phyloP scores from a whole-genome alignment of 768 basidiomycete genomes.

The Phlegmacium glaucopus region DNA sequence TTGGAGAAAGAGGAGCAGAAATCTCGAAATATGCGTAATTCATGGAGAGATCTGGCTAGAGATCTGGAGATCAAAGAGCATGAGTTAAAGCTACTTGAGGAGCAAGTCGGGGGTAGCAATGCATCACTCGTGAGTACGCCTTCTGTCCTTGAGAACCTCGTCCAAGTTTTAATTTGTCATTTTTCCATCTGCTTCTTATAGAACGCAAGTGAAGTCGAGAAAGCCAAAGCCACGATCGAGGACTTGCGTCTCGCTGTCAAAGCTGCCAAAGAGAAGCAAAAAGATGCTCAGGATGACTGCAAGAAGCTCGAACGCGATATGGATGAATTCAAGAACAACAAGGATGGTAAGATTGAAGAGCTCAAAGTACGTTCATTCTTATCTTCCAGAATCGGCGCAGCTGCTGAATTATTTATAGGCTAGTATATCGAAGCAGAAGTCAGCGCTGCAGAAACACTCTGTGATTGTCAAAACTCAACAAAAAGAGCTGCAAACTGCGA shows the following conservation, averaged over 20 bases:
- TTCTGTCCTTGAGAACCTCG: neutral
- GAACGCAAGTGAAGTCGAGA: slow-evolving; percentile 80
- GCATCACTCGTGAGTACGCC: slow-evolving; percentile 69
- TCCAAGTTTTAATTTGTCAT: too few relatives aligned
- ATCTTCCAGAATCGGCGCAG: neutral
- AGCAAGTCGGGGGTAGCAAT: slow-evolving; percentile 86
- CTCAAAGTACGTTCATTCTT: slow-evolving; percentile 60
- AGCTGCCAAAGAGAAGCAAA: slow-evolving; percentile 72
- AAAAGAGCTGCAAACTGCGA: slow-evolving; percentile 85
- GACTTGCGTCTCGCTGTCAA: slow-evolving; percentile 58
- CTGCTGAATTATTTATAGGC: slow-evolving; percentile 39
- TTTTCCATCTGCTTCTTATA: slow-evolving; percentile 29
- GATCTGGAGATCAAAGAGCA: slow-evolving; percentile 91
- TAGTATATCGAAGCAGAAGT: slow-evolving; percentile 78
- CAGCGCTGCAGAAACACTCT: slow-evolving; percentile 75
- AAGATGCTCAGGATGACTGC: slow-evolving; percentile 69
- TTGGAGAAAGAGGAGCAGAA: slow-evolving; percentile 56
- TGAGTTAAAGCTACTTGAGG: slow-evolving; percentile 75
- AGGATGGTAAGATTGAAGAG: slow-evolving; percentile 93
- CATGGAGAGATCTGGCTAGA: slow-evolving; percentile 55
- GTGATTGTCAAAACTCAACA: slow-evolving; percentile 82
- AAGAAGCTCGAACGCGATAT: slow-evolving; percentile 94
- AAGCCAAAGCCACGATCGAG: slow-evolving; percentile 58
- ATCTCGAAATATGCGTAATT: slow-evolving; percentile 49
- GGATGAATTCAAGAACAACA: slow-evolving; percentile 98